These are phyloP conservation scores for Fusarium piperis DNA, from an alignment of 2,329 filamentous ascomycete genomes.

Conservation along the genomic window DNA sequence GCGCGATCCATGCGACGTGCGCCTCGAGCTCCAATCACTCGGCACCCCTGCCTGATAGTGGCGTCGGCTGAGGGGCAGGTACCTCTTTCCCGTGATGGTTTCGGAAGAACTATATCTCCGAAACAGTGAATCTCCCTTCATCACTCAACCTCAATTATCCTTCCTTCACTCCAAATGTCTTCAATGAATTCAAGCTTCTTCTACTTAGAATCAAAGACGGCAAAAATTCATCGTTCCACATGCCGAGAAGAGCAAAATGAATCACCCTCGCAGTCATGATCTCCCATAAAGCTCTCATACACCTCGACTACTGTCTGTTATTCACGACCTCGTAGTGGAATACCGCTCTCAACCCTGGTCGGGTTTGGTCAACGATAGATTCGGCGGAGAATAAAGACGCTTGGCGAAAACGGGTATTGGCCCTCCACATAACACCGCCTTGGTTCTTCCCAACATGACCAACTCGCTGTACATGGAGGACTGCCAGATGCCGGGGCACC, in stretches of 20 bases:
- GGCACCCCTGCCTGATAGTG: neutral
- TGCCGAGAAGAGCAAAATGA: neutral
- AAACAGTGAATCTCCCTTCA: neutral
- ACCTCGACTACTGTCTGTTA: neutral
- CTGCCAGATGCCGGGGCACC: neutral
- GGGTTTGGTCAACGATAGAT: neutral
- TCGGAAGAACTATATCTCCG: neutral
- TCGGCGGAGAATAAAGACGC: neutral
- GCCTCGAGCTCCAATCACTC: neutral
- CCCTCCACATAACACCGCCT: neutral
- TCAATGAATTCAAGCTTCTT: neutral
- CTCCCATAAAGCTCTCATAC: neutral
- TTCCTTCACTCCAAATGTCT: neutral
- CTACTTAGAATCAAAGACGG: neutral
- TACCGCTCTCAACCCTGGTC: neutral
- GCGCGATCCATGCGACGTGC: constrained; percentile 33
- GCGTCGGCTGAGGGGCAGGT: neutral
- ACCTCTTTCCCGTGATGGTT: neutral
- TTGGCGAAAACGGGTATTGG: neutral
- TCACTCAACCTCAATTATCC: neutral
- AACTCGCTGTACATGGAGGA: neutral
- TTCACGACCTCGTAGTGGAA: neutral
- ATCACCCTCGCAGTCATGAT: too few relatives aligned
- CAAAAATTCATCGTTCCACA: neutral
- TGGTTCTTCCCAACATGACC: neutral